phyloP scores from a whole-genome alignment of 2,329 filamentous ascomycete genomes.

The Rasamsonia emersonii region DNA sequence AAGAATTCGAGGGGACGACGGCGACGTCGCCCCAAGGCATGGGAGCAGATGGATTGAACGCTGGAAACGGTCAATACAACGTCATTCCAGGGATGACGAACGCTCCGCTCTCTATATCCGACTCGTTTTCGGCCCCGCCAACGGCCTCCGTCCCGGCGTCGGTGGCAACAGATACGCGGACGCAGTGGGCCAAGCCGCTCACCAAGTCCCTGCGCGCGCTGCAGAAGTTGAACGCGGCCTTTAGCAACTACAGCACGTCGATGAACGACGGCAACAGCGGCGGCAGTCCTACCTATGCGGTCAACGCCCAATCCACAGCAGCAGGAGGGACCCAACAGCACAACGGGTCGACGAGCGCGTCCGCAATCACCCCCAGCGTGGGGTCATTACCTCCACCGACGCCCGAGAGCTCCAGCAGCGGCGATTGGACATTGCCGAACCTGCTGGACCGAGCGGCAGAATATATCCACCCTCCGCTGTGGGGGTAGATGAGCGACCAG shows the following conservation, averaged over 20 bases:
- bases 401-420: slow-evolving; percentile 38
- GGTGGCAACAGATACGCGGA: slow-evolving; percentile 25
- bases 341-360: slow-evolving; percentile 11
- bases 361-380: slow-evolving; percentile 26
- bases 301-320: too few species aligned
- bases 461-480: slow-evolving; percentile 40
- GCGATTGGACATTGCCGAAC: slow-evolving; percentile 39
- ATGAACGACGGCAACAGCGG: neutral
- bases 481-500: too few species aligned
- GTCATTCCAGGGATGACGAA: slow-evolving; percentile 23
- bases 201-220: slow-evolving; percentile 38
- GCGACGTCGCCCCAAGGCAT: slow-evolving; percentile 12
- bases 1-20: slow-evolving; percentile 17
- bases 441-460: slow-evolving; percentile 39
- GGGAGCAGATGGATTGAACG: neutral
- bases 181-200: slow-evolving; percentile 39
- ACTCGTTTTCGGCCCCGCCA: slow-evolving; percentile 17
- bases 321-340: too few species aligned
- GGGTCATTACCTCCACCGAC: slow-evolving; percentile 37
- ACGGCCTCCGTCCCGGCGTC: slow-evolving; percentile 20
- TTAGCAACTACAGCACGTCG: slow-evolving; percentile 11
- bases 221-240: slow-evolving; percentile 36
- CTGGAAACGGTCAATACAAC: slow-evolving; percentile 11
- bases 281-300: too few species aligned
- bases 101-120: slow-evolving; percentile 15